Conservation (phyloP, 2,329 filamentous ascomycete genomes). For the Scytalidium lignicola region DNA sequence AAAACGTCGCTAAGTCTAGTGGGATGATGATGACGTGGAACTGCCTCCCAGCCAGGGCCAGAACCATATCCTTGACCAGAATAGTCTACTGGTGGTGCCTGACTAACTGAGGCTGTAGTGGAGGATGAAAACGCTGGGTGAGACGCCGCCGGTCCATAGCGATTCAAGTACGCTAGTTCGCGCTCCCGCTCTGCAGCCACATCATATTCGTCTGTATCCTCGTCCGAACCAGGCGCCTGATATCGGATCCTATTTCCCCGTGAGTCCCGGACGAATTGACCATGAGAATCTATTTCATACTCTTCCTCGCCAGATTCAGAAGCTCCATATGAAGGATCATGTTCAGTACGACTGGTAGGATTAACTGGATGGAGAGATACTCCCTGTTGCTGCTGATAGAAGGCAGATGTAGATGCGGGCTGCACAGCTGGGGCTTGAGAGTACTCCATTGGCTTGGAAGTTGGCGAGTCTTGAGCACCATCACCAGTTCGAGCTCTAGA, state of each 20-base stretch:
- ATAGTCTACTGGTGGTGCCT: constrained; percentile 48
- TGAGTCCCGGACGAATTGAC: constrained; percentile 56
- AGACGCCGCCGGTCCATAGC: constrained; percentile 13
- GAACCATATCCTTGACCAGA: constrained; percentile 54
- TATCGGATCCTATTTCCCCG: constrained; percentile 54
- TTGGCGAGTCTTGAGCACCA: constrained; percentile 14
- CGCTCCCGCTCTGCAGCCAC: constrained; percentile 26
- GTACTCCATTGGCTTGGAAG: constrained; percentile 30
- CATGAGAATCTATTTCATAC: constrained; percentile 59
- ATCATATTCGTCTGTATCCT: constrained; percentile 53
- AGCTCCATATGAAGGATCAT: constrained; percentile 39
- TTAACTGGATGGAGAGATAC: constrained; percentile 21
- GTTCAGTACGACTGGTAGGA: constrained; percentile 37
- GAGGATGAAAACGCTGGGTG: neutral
- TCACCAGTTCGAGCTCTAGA: constrained; percentile 16
- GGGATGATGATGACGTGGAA: constrained; percentile 79
- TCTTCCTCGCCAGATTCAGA: constrained; percentile 57
- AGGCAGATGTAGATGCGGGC: constrained; percentile 31
- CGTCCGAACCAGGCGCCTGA: constrained; percentile 43
- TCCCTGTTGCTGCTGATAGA: constrained; percentile 40
- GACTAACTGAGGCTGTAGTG: neutral
- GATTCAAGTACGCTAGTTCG: constrained; percentile 17
- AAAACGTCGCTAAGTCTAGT: constrained; percentile 85
- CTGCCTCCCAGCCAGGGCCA: constrained; percentile 67
- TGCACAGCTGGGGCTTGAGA: constrained; percentile 39